phyloP scores from a whole-genome alignment of 768 basidiomycete species.

The Tulasnella sp. region DNA sequence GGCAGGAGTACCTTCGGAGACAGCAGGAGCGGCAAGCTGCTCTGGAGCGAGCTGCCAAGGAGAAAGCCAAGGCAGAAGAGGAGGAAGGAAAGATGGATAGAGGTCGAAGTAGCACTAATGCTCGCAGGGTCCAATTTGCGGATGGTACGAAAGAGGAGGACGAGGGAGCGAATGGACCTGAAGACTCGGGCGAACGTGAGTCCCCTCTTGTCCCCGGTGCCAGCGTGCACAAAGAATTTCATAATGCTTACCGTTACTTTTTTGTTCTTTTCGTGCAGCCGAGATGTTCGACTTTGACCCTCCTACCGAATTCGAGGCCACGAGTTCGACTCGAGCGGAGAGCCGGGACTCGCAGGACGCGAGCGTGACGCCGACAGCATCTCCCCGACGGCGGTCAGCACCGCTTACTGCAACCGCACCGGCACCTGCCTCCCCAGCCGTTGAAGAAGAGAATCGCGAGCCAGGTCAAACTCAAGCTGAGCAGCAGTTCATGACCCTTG shows the following conservation, averaged over 20 bases:
- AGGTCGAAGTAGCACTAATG: constrained; percentile 8
- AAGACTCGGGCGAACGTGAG: constrained; percentile 10
- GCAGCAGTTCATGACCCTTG: constrained; percentile 17
- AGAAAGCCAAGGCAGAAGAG: neutral
- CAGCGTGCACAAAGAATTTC: neutral
- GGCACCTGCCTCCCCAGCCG: neutral
- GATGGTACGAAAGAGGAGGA: constrained; percentile 16
- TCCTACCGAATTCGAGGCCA: neutral
- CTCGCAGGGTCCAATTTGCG: constrained; percentile 19
- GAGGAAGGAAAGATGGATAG: neutral
- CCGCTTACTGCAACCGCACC: neutral
- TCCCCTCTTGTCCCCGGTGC: neutral
- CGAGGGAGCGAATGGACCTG: neutral
- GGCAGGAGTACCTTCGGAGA: neutral
- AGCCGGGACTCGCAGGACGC: neutral
- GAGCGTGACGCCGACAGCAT: constrained; percentile 18
- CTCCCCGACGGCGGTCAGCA: constrained; percentile 6
- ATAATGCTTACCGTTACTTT: neutral
- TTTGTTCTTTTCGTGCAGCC: neutral
- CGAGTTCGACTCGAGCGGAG: neutral
- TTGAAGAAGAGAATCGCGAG: neutral
- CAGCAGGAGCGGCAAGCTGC: constrained; percentile 10
- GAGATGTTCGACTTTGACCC: constrained; percentile 25
- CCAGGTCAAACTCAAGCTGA: neutral
- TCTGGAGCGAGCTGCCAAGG: neutral